Percentiles rank a stretch among this genome's conserved stretches.
Conservation (phyloP, 1,284 basidiomycete species). For the Apiotrichum brassicae region DNA sequence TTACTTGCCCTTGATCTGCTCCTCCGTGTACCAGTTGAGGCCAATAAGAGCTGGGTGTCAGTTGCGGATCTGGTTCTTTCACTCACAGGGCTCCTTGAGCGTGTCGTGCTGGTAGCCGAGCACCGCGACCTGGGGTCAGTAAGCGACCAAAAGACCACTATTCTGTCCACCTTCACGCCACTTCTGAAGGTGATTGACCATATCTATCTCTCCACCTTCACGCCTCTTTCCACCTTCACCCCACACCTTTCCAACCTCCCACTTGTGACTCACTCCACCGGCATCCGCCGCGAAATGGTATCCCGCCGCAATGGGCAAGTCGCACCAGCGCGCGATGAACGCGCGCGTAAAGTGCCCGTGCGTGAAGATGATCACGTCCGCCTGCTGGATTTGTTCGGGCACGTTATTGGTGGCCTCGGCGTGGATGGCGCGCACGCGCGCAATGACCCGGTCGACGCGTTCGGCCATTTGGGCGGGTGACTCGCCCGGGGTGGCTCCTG, state of each 20-base stretch:
- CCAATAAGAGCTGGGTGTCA: slow-evolving; percentile 39
- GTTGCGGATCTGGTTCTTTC: not conserved
- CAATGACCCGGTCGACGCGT: slow-evolving; percentile 70
- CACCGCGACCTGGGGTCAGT: slow-evolving; percentile 34
- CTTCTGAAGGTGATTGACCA: too few species aligned
- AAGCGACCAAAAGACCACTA: not conserved
- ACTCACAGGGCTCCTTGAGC: slow-evolving; percentile 45
- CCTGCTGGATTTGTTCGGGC: slow-evolving; percentile 30
- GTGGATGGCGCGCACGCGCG: slow-evolving; percentile 69
- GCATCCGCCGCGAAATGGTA: slow-evolving; percentile 47
- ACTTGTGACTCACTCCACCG: slow-evolving; percentile 34
- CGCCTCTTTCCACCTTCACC: not conserved
- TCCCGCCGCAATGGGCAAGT: slow-evolving; percentile 43
- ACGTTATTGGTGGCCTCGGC: slow-evolving; percentile 48
- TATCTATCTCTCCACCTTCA: not conserved
- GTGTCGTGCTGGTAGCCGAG: slow-evolving; percentile 48
- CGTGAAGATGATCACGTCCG: slow-evolving; percentile 53
- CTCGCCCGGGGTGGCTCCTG: slow-evolving; percentile 62
- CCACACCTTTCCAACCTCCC: not conserved
- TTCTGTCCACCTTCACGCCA: too few species aligned
- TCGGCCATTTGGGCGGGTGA: slow-evolving; percentile 67
- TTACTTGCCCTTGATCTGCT: slow-evolving; percentile 27
- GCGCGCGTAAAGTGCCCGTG: slow-evolving; percentile 70
- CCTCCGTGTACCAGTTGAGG: slow-evolving; percentile 47
- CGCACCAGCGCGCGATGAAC: slow-evolving; percentile 56